Base-by-base conservation (phyloP, 2,329 filamentous ascomycete genomes). In the Malbranchea zuffiana region DNA sequence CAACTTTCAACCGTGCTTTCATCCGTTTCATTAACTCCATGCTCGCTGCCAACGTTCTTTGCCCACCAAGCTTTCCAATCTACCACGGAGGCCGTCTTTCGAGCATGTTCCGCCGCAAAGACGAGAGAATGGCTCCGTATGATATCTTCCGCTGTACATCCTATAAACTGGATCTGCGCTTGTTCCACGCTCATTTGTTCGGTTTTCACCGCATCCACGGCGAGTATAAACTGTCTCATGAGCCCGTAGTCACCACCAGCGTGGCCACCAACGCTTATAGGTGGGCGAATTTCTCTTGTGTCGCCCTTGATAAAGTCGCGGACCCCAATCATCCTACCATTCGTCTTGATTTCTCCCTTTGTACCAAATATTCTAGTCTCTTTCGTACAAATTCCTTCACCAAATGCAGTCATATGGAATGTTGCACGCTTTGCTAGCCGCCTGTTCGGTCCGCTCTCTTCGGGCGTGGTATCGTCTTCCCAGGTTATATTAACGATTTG, bases 381-480 rank as follows among this genome's bases (percentile, higher is more conserved):
- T 12, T 84, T 73, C 46, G 87, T 70, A 55, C 84, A 90, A 43
- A 84, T 76, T 53, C 78, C 78, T 49, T 78, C 75, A 0, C 82
- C 86, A 50, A 84, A 80, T 4, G 84, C 82, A 1, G 84, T 76
- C 84, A 92, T 90, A 58, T 90, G 84, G 55, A 92, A 80, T 10
- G 75, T 78, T 1, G 82, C 84, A 13, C 78, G 82, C 61, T 92
- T 92, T 27, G 81, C 72, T 2, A 72, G 73, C 18, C 73, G 64
- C 32, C 57, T 53, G 28, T 43, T 59, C 44, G 19, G 45, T 37
- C 19, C 40, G 19, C 24, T 29, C 8, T 32, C 16, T 4, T 26
- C 15, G 3, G 4, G 3, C 3, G 57, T 50, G 2, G 65, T 45
- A 40, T 78, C 74, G 29, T 87, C 80, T 8, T 84, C 78, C 82